phyloP scores from a whole-genome alignment of 345 rosid species.

The Salix viminalis region DNA sequence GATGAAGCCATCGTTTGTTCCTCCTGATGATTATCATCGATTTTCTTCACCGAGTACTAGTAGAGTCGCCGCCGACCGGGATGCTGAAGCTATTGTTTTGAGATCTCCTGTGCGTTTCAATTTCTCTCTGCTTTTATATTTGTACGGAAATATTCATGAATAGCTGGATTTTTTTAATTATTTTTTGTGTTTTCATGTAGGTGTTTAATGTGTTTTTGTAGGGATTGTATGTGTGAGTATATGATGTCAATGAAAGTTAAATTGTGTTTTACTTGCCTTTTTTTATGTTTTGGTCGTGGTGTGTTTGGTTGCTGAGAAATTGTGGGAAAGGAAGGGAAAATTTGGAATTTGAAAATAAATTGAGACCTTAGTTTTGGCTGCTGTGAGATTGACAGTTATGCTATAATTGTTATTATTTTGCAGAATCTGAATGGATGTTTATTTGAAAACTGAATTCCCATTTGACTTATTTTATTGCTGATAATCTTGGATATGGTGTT shows the following conservation, averaged over 20 bases:
- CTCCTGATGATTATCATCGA: conserved; percentile 63
- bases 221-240: neutral
- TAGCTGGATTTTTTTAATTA: conserved; percentile 4
- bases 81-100: conserved; percentile 53
- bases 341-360: neutral
- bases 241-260: neutral
- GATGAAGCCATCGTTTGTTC: conserved; percentile 66
- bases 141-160: neutral
- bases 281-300: neutral
- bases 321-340: neutral
- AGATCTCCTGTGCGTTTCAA: conserved; percentile 70
- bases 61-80: conserved; percentile 42
- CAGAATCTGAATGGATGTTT: neutral
- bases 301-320: conserved; percentile 8
- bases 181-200: conserved; percentile 7
- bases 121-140: neutral
- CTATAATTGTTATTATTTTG: neutral
- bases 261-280: neutral
- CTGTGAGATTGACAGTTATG: neutral
- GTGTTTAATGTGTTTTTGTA: neutral
- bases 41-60: conserved; percentile 37
- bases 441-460: neutral
- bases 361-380: neutral
- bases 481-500: neutral
- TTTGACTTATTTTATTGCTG: neutral